Base-by-base conservation (phyloP, 2,329 filamentous ascomycete species). In the Cryphonectria radicalis region DNA sequence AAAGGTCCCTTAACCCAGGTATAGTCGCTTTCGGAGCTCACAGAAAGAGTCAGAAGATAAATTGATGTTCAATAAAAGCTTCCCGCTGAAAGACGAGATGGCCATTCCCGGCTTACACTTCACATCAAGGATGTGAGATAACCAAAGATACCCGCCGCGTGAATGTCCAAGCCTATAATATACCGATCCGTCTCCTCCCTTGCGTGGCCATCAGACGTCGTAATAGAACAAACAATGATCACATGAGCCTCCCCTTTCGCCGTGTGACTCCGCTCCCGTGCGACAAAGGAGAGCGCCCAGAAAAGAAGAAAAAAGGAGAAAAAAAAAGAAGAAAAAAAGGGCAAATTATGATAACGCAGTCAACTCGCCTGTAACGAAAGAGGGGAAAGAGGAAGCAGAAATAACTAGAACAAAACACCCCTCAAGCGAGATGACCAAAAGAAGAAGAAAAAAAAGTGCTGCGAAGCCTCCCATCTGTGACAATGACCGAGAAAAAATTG, bases 401-500 rank as follows among this genome's bases (percentile, higher is more conserved):
- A 10, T 32, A 35, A 70, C n/a, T 46, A 57, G 53, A 67, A 64
- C 67, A 28, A 28, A 6, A 28, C 14, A 28, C 50, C 50, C 22
- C n/a, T 3, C 14, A 19, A 32, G 55, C 35, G 25, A 40, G 3
- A 43, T 10, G 5, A 46, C 22, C 3, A 35, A 22, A n/a, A 42
- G 11, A 42, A 42, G 1, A 22, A 63, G 28, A 40, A 40, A n/a
- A 40, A 70, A 50, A 67, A 57, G 57, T 72, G 70, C 70, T 40
- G 70, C 64, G 70, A 72, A 72, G 70, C 70, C 57, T 64, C 65
- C 63, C 63, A 62, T 72, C 70, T 72, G 65, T 67, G 63, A 66
- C 19, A 71, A 69, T 53, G 67, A 53, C 46, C 32, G 67, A 67
- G n/a, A 10, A 63, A 59, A 69, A 69, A 63, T 55, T 59, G 67